Percentiles rank a stretch among this genome's conserved stretches.
phyloP scores from a whole-genome alignment of 2,329 filamentous ascomycete species.

The Colletotrichum sp. region DNA sequence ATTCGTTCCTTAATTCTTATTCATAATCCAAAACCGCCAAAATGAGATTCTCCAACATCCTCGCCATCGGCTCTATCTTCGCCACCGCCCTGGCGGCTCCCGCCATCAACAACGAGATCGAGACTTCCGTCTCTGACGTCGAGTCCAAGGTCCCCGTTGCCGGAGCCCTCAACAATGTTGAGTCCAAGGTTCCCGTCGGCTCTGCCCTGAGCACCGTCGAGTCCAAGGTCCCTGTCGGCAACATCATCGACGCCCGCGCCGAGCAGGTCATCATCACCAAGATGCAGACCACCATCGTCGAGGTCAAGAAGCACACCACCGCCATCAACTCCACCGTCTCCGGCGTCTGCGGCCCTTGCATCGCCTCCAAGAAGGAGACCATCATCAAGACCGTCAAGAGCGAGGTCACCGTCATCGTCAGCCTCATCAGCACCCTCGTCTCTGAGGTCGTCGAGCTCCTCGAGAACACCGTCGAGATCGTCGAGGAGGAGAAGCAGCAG shows the following conservation, averaged over 20 bases:
- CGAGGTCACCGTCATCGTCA: conserved; percentile 12
- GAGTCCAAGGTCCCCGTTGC: background rate
- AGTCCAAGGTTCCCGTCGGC: background rate
- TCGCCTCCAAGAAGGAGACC: background rate
- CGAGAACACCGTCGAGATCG: background rate
- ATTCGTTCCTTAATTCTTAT: background rate
- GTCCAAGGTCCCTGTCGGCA: background rate
- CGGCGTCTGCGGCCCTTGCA: background rate
- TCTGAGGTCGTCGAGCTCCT: conserved; percentile 1
- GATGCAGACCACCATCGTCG: conserved; percentile 6
- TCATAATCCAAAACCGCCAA: background rate
- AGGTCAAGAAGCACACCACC: conserved; percentile 14
- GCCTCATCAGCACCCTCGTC: background rate
- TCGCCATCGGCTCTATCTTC: conserved; percentile 9
- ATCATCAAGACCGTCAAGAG: conserved; percentile 8
- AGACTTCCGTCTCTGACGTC: background rate
- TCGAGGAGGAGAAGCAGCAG: conserved; percentile 16
- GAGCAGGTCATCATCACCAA: conserved; percentile 8
- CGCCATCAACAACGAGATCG: background rate
- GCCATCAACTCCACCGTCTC: conserved; percentile 15
- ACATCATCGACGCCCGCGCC: background rate
- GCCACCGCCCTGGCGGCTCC: conserved; percentile 7
- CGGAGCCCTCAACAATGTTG: background rate
- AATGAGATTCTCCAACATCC: conserved; percentile 15
- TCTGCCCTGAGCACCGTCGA: background rate